Conservation (phyloP, 257 asterid genomes). For the Eustoma russellianum region DNA sequence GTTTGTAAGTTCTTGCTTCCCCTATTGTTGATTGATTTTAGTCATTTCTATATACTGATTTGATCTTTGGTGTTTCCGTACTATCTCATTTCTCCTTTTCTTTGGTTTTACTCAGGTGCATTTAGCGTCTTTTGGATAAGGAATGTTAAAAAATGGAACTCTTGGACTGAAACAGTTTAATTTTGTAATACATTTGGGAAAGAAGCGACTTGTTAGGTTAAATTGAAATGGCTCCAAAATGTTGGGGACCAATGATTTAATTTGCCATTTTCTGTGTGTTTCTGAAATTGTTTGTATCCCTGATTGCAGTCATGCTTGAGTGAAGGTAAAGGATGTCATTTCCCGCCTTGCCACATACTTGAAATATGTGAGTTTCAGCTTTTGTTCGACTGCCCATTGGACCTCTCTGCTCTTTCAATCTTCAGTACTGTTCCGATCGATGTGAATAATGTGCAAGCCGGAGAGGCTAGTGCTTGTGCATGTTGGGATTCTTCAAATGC, state of each 20-base stretch:
- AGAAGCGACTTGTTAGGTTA: too few relatives aligned
- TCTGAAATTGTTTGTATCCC: constrained; percentile 7
- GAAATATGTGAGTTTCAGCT: constrained; percentile 55
- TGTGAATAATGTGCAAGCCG: constrained; percentile 13
- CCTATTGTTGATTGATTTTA: neutral
- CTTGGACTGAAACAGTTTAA: too few relatives aligned
- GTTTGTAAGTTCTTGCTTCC: constrained; percentile 18
- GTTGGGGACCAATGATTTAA: too few relatives aligned
- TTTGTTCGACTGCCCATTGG: constrained; percentile 72
- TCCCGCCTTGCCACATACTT: constrained; percentile 77
- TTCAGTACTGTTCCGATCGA: constrained; percentile 52
- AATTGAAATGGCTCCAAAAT: too few relatives aligned
- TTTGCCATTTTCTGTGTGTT: neutral
- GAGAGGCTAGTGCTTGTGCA: constrained; percentile 8
- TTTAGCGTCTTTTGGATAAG: neutral
- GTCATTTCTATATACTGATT: neutral
- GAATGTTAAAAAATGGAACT: too few relatives aligned
- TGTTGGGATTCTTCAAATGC: constrained; percentile 14
- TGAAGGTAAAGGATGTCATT: constrained; percentile 60
- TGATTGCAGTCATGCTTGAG: constrained; percentile 72
- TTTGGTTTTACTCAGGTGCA: neutral
- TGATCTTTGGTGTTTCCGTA: too few relatives aligned
- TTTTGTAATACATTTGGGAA: too few relatives aligned
- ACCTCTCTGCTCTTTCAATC: constrained; percentile 60
- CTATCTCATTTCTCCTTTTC: neutral